Evolutionary conservation across 768 basidiomycete genomes (phyloP), one percentile per base, ranked within the genome.

Genomic region (Dioszegia aurantiaca): DNA sequence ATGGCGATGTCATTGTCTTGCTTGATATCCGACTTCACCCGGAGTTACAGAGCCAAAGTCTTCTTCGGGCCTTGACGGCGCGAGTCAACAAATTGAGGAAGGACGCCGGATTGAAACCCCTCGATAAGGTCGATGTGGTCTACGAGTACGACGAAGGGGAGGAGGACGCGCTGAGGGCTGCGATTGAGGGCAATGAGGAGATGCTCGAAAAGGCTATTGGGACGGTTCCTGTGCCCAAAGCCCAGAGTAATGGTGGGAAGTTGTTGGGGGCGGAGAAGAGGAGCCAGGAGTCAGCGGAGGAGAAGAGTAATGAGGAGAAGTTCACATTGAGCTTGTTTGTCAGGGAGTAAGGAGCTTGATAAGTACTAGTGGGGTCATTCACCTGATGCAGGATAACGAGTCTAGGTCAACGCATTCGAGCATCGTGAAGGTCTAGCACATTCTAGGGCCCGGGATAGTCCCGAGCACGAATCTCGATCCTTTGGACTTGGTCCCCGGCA

Each of bases 61-160:
- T 92, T 24, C 86, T 89, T 44, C 84, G 95, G 43, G 90, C 94
- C 77, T 77, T 97, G 63, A 87, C 88, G 62, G 94, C 92, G 65
- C 87, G 93, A 54, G 86, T 97, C 41, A 95, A 99, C 80, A 90
- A 89, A 74, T 80, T 97, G 60, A 83, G 95, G 67, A 99, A 99
- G 80, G 90, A 92, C 77, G 92, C 91, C 1, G 91, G 92, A 14
- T 80, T 98, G 63, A 90, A 92, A 77, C 87, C 94, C 19, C 92
- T 91, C 6, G 95, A 99, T 73, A 90, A 95, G 72, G 85, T 97
- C 27, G 82, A 89, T 53, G 83, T 95, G 39, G 93, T 86, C 78
- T 92, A 92, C 79, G 78, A 78, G 58, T 88, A 94, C 74, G 85
- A 87, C 68, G 82, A 83, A 14, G 88, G 85, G 24, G 67, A 80